Percentiles rank a stretch among this genome's conserved stretches.
Evolutionary conservation across 805 yeast species (phyloP).

Genomic region (Candida tibetensis): DNA sequence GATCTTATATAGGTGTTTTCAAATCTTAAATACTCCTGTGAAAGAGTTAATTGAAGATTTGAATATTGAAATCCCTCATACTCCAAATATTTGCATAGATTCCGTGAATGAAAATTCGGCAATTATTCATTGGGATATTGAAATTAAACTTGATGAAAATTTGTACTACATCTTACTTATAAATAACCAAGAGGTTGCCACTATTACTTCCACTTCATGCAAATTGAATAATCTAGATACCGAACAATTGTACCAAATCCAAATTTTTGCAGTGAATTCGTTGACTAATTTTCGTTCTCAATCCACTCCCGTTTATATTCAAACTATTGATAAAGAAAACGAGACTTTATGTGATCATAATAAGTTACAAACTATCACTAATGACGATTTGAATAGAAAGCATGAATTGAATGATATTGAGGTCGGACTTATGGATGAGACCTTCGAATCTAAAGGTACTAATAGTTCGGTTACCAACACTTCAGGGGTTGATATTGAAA

Average conservation of each 20-base stretch:
- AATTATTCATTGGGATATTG: conserved; percentile 56
- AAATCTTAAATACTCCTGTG: conserved; percentile 42
- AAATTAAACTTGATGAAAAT: conserved; percentile 26
- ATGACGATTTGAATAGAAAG: neutral
- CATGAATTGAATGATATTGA: conserved; percentile 3
- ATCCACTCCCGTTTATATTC: conserved; percentile 31
- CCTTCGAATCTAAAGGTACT: neutral
- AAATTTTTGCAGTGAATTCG: conserved; percentile 36
- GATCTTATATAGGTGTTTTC: conserved; percentile 39
- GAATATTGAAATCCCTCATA: conserved; percentile 53
- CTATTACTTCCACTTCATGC: conserved; percentile 33
- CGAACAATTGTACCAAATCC: conserved; percentile 31
- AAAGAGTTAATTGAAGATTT: conserved; percentile 45
- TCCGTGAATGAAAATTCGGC: conserved; percentile 45
- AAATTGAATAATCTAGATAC: conserved; percentile 29
- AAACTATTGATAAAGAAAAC: conserved; percentile 17
- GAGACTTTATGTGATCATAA: neutral
- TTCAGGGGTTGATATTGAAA: conserved; percentile 4
- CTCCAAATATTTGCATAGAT: conserved; percentile 55
- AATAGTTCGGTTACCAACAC: neutral
- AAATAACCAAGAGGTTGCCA: conserved; percentile 36
- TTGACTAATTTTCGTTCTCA: conserved; percentile 34
- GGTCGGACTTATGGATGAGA: neutral
- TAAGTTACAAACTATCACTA: neutral
- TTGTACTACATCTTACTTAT: conserved; percentile 33